These are phyloP conservation scores for Kwoniella sp. DNA, from an alignment of 768 basidiomycete species.

Conservation along the genomic window DNA sequence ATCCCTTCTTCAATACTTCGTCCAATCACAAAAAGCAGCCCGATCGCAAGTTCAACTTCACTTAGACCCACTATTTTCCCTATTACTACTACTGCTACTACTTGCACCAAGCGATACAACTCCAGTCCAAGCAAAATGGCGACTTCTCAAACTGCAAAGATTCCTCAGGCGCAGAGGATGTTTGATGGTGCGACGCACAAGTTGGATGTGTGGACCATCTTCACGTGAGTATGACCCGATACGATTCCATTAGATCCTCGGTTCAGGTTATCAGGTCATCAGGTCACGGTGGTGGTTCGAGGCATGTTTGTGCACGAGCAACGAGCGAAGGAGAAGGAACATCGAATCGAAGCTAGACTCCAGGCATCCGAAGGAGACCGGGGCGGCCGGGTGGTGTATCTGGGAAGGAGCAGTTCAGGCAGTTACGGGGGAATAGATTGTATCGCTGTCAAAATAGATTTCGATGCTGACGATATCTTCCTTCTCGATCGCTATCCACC, in stretches of 20 bases:
- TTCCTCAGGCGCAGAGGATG: conserved; percentile 51
- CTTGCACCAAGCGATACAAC: not conserved
- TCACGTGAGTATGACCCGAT: conserved; percentile 46
- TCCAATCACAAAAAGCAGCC: not conserved
- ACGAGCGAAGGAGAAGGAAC: too few relatives aligned
- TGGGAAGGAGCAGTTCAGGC: too few relatives aligned
- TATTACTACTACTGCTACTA: too few relatives aligned
- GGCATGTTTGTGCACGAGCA: too few relatives aligned
- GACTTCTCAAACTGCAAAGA: conserved; percentile 27
- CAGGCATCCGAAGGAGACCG: too few relatives aligned
- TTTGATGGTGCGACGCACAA: conserved; percentile 52
- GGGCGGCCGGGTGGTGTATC: too few relatives aligned
- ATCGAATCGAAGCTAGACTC: too few relatives aligned
- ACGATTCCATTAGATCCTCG: not conserved
- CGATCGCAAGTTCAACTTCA: not conserved
- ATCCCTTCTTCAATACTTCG: not conserved
- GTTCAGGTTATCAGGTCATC: not conserved
- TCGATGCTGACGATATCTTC: not conserved
- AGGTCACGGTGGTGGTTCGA: too few relatives aligned
- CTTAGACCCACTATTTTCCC: not conserved
- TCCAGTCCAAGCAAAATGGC: conserved; percentile 13
- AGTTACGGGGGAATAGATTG: too few relatives aligned
- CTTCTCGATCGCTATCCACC: too few relatives aligned
- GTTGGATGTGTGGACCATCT: conserved; percentile 55
- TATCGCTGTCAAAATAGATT: too few relatives aligned